phyloP scores from a whole-genome alignment of 1,139 yeast species.

The Hanseniaspora sp. region DNA sequence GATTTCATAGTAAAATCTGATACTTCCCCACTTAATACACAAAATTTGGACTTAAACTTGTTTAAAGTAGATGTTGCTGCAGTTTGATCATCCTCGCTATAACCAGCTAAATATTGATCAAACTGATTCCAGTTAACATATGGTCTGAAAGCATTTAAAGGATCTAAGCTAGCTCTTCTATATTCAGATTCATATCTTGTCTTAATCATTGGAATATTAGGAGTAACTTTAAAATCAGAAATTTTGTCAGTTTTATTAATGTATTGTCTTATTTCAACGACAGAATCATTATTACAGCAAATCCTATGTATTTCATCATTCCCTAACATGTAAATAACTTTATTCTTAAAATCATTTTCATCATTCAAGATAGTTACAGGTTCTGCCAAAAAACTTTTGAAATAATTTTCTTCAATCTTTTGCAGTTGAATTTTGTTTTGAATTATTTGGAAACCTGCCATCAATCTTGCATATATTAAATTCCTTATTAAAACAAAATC shows the following conservation, averaged over 20 bases:
- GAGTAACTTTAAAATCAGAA: constrained; percentile 27
- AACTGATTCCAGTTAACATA: constrained; percentile 79
- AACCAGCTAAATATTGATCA: constrained; percentile 85
- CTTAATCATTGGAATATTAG: constrained; percentile 41
- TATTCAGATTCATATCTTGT: constrained; percentile 68
- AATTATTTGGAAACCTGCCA: constrained; percentile 85
- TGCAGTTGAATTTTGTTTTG: constrained; percentile 51
- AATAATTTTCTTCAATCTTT: constrained; percentile 43
- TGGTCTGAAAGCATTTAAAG: constrained; percentile 42
- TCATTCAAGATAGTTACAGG: constrained; percentile 30
- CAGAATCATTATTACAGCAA: constrained; percentile 55
- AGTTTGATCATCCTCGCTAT: constrained; percentile 44
- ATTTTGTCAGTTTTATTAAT: constrained; percentile 29
- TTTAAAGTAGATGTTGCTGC: constrained; percentile 43
- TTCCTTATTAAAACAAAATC: constrained; percentile 63
- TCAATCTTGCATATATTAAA: constrained; percentile 72
- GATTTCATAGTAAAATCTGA: constrained; percentile 40
- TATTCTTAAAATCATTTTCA: constrained; percentile 33
- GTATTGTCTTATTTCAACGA: constrained; percentile 69
- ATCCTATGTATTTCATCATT: constrained; percentile 81
- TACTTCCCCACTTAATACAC: constrained; percentile 62
- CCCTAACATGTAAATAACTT: constrained; percentile 59
- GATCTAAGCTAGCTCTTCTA: constrained; percentile 47
- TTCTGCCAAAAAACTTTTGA: constrained; percentile 19
- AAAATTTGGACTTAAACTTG: constrained; percentile 67